These are phyloP conservation scores for Linnemannia elongata DNA, from an alignment of 192 early-diverging fungal genomes.

Conservation along the genomic window DNA sequence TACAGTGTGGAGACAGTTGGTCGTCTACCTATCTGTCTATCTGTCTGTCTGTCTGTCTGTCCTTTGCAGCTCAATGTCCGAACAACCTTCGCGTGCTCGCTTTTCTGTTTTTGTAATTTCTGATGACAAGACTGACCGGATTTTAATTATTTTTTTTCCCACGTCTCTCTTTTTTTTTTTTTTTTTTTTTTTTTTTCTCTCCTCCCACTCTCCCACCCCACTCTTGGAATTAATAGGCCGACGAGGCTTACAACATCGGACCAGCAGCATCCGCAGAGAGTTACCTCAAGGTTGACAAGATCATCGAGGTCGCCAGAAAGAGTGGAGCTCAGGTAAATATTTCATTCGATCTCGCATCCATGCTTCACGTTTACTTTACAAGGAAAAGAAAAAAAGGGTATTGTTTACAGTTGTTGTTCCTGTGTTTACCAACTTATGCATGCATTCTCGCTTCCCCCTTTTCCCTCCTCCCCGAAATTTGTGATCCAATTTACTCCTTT, in stretches of 20 bases:
- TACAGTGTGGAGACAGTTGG: too few species aligned
- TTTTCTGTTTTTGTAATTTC: not conserved
- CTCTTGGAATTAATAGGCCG: slow-evolving; percentile 70
- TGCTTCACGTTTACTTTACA: slow-evolving; percentile 14
- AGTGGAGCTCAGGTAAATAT: slow-evolving; percentile 80
- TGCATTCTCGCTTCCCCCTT: not conserved
- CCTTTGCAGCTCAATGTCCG: not conserved
- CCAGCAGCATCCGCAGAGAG: slow-evolving; percentile 83
- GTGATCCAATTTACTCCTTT: slow-evolving; percentile 7
- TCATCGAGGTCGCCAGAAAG: slow-evolving; percentile 81
- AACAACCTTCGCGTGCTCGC: not conserved
- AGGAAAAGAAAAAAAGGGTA: not conserved
- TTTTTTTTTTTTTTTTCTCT: not conserved
- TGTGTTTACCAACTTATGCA: not conserved
- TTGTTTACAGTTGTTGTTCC: not conserved
- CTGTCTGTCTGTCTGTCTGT: not conserved
- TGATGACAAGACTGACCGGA: not conserved
- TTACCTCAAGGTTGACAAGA: slow-evolving; percentile 86
- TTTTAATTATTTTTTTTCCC: slow-evolving; percentile 13
- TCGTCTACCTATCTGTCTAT: too few species aligned
- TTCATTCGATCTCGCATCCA: slow-evolving; percentile 2
- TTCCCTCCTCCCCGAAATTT: slow-evolving; percentile 6
- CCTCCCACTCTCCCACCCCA: not conserved
- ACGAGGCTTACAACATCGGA: slow-evolving; percentile 95
- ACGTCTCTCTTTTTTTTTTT: slow-evolving; percentile 5